Conservation (phyloP, 805 yeast genomes). For the Cyberlindnera mississippiensis region DNA sequence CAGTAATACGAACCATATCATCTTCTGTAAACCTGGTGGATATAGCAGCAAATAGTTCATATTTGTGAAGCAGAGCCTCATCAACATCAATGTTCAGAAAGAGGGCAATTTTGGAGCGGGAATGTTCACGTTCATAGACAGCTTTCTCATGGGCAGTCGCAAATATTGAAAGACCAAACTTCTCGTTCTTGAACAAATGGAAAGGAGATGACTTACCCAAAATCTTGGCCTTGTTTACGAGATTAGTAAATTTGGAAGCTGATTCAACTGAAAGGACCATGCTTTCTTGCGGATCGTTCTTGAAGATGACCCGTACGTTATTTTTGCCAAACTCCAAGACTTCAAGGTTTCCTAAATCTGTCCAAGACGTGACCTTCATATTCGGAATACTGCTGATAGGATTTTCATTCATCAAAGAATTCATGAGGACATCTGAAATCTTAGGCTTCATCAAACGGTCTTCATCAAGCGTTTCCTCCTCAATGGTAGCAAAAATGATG, state of each 20-base stretch:
- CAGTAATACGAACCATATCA: constrained; percentile 21
- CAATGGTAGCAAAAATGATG: constrained; percentile 57
- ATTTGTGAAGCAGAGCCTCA: constrained; percentile 31
- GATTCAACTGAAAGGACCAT: constrained; percentile 28
- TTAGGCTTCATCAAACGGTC: constrained; percentile 40
- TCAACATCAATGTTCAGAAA: constrained; percentile 56
- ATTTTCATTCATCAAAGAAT: constrained; percentile 80
- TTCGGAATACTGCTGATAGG: constrained; percentile 69
- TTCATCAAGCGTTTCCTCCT: constrained; percentile 25
- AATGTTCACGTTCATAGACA: constrained; percentile 48
- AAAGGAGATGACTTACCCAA: constrained; percentile 79
- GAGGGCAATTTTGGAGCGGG: constrained; percentile 61
- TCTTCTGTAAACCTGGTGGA: constrained; percentile 41
- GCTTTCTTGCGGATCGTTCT: constrained; percentile 15
- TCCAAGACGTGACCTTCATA: constrained; percentile 66
- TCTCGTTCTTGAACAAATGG: constrained; percentile 64
- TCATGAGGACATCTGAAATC: constrained; percentile 81
- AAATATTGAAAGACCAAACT: constrained; percentile 41
- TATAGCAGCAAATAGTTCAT: constrained; percentile 44
- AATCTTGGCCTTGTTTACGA: constrained; percentile 64
- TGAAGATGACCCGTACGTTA: constrained; percentile 30
- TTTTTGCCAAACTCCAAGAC: constrained; percentile 39
- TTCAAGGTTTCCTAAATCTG: constrained; percentile 51
- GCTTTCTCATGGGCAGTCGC: constrained; percentile 66
- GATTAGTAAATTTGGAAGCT: constrained; percentile 44